Conservation (phyloP, 1,284 basidiomycete genomes). For the Boletus semigastroideus region DNA sequence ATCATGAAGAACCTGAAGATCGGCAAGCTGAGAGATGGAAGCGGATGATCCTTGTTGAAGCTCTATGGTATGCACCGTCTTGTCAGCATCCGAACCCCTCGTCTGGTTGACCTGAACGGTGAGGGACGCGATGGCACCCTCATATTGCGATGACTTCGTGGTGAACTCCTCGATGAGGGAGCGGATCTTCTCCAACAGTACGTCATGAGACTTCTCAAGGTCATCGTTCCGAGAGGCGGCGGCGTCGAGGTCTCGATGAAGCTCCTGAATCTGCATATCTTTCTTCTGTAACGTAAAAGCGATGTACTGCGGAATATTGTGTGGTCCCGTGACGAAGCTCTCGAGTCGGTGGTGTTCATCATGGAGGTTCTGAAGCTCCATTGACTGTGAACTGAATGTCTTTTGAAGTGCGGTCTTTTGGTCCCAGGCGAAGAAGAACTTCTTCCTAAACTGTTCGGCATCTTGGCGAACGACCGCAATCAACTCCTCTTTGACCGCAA, state of each 20-base stretch:
- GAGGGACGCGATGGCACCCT: background rate
- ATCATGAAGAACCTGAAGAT: background rate
- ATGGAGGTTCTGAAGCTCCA: slow-evolving; percentile 1
- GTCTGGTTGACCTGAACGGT: background rate
- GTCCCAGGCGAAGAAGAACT: slow-evolving; percentile 1
- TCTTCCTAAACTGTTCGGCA: slow-evolving; percentile 1
- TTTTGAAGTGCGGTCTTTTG: background rate
- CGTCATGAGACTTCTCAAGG: background rate
- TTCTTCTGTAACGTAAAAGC: background rate
- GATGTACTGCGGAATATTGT: background rate
- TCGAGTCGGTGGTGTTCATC: background rate
- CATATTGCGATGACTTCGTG: slow-evolving; percentile 1
- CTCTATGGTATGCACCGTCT: background rate
- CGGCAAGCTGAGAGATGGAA: background rate
- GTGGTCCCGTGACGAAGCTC: background rate
- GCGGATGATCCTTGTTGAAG: background rate
- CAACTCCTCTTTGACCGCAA: background rate
- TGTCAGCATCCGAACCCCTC: background rate
- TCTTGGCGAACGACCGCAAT: background rate
- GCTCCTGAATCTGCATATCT: slow-evolving; percentile 1
- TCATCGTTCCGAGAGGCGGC: background rate
- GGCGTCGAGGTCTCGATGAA: background rate
- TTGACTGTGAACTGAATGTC: background rate
- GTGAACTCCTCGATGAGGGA: background rate
- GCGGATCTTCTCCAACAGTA: background rate